Evolutionary conservation across 345 rosid genomes (phyloP), one percentile per base, ranked within the genome.

Genomic region (Dovyalis caffra): DNA sequence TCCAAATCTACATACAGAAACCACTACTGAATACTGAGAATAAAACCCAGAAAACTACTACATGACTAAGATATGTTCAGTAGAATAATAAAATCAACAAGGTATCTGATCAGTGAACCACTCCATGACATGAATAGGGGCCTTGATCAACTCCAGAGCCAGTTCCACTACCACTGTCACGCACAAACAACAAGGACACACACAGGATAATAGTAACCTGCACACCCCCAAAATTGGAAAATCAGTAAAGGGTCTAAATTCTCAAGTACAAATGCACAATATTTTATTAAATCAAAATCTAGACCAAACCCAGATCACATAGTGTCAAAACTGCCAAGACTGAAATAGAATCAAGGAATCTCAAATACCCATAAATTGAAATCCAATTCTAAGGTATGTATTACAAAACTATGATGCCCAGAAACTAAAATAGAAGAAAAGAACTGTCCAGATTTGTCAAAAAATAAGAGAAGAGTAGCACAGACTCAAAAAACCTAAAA

Each of bases 51-150:
- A 62, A 6, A 62, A 62, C 32, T 0, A 53, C 65, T 62, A 28
- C 7, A 29, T 62, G 31, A 26, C 3, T 0, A 61, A 61, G 31
- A 3, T 8, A 1, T 64, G 49, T 14, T 65, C 29, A 49, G 15
- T 15, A 57, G 16, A 25, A 34, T 25, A 14, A 49, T 3, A 23
- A 70, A n/a, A 58, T 72, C 68, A 80, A 76, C 83, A 76, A 35
- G 80, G 83, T 20, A 80, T 80, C 26, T 76, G 73, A 68, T 80
- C 72, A 72, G 77, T 80, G 77, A 80, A 80, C 83, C 83, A 80
- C 63, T 68, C 74, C 70, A 80, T 80, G 23, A 80, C 80, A 64
- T 80, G 83, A 73, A 80, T 53, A 12, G 83, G 83, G 12, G 80
- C 83, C 61, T 80, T 80, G 67, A 80, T 80, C 70, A 80, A 64